phyloP scores from a whole-genome alignment of 352 stramenopile species.

The Globisporangium abappressorium region DNA sequence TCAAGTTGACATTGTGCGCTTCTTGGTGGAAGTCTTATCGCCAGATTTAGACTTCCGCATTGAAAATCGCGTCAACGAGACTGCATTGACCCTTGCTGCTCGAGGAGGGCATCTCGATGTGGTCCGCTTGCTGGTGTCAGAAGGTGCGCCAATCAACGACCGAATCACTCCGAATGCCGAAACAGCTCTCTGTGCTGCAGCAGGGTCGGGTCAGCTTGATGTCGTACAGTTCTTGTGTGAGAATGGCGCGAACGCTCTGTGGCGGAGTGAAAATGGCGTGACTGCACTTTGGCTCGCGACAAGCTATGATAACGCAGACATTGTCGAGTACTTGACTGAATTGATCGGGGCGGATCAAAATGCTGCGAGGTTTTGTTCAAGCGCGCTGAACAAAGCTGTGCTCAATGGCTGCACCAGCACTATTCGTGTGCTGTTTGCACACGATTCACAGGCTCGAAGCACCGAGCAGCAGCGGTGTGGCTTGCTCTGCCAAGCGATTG shows the following conservation, averaged over 20 bases:
- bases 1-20: background rate
- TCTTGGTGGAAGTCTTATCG: background rate
- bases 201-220: background rate
- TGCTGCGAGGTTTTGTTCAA: background rate
- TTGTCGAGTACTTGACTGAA: constrained; percentile 7
- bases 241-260: background rate
- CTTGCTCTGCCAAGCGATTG: constrained; percentile 2
- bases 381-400: background rate
- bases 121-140: background rate
- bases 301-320: background rate
- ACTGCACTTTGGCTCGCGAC: background rate
- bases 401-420: background rate
- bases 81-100: background rate
- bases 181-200: background rate
- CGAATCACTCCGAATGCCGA: background rate
- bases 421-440: background rate
- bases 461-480: background rate
- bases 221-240: constrained; percentile 6
- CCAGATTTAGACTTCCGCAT: background rate
- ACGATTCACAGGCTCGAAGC: background rate
- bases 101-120: background rate
- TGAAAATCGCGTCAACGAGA: background rate
- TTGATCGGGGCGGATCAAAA: background rate
- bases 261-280: background rate
- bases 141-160: background rate